Evolutionary conservation across 352 stramenopile genomes (phyloP).

Genomic region (Globisporangium cederbergense): DNA sequence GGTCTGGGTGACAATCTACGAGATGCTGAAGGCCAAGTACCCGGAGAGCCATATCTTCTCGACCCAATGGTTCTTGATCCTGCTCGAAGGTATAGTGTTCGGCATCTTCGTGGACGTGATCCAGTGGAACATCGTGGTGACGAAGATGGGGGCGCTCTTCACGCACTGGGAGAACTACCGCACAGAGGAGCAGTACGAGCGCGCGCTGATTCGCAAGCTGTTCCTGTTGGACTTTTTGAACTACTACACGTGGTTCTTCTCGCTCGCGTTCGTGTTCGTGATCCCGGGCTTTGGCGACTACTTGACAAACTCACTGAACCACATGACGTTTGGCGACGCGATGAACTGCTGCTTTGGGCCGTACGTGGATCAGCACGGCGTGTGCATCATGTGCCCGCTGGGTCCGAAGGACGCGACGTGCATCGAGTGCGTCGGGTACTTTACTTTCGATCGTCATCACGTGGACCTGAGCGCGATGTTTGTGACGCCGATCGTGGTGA

Average conservation of each 20-base stretch:
- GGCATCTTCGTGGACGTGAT: conserved; percentile 87
- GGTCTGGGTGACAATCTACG: conserved; percentile 85
- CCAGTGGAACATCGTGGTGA: conserved; percentile 89
- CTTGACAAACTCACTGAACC: conserved; percentile 83
- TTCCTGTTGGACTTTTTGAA: conserved; percentile 88
- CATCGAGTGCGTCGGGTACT: conserved; percentile 73
- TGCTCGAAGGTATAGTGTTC: conserved; percentile 80
- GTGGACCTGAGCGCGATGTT: conserved; percentile 86
- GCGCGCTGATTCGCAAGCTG: conserved; percentile 77
- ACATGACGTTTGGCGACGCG: conserved; percentile 71
- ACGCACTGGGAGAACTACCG: conserved; percentile 88
- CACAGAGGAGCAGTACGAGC: conserved; percentile 84
- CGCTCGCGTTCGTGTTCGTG: conserved; percentile 85
- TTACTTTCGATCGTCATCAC: conserved; percentile 82
- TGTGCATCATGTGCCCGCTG: conserved; percentile 60
- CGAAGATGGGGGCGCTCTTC: conserved; percentile 80
- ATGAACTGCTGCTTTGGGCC: conserved; percentile 89
- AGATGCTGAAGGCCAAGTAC: conserved; percentile 85
- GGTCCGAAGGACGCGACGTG: conserved; percentile 64
- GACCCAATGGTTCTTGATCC: conserved; percentile 80
- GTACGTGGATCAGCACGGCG: conserved; percentile 71
- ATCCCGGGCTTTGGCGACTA: conserved; percentile 81
- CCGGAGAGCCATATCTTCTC: conserved; percentile 75
- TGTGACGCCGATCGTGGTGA: conserved; percentile 84
- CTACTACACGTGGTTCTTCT: conserved; percentile 92